Evolutionary conservation across 768 basidiomycete genomes (phyloP), one percentile per base, ranked within the genome.

Genomic region (Tylopilus cervinicoccineus): DNA sequence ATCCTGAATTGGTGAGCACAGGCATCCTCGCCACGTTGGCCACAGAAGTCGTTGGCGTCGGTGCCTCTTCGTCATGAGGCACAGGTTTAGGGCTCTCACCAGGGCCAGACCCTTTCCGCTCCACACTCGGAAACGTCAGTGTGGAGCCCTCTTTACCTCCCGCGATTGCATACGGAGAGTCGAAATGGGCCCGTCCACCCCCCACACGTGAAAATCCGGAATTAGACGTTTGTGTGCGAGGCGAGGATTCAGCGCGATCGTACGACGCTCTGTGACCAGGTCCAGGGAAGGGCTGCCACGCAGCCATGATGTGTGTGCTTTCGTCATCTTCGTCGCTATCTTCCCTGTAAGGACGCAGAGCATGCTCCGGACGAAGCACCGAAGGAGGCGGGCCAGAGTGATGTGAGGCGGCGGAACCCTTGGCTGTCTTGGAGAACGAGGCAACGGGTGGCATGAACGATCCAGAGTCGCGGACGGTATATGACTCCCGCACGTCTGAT

Each of bases 161-260:
- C 12, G 77, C 69, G 44, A 90, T 88, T 1, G 89, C 84, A 63
- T 93, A 96, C 0, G 93, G 93, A 9, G 84, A 72, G 47, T 92
- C 86, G 42, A 84, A 88, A 58, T 93, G 85, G 2, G 94, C 88
- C 33, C 85, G 76, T 26, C 94, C 93, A 12, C 94, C 94, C 13
- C 88, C 86, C 2, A 97, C 79, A 40, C 92, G 78, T 5, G 89
- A 80, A 70, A 97, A 96, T 3, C 91, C 91, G 17, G 86, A 78
- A 7, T 66, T 54, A 12, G 63, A 63, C 11, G 59, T 53, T 44
- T 59, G 67, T 14, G 69, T 51, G 45, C 58, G 54, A 28, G 63
- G 67, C 43, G 53, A 56, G 34, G 54, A 59, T 45, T 63, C 63
- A 13, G 57, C 17, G 23, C 59, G 63, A 29, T 69, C 65, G 20